Evolutionary conservation across 306 rosid genomes (phyloP).

Genomic region (Abrus pulchellus): DNA sequence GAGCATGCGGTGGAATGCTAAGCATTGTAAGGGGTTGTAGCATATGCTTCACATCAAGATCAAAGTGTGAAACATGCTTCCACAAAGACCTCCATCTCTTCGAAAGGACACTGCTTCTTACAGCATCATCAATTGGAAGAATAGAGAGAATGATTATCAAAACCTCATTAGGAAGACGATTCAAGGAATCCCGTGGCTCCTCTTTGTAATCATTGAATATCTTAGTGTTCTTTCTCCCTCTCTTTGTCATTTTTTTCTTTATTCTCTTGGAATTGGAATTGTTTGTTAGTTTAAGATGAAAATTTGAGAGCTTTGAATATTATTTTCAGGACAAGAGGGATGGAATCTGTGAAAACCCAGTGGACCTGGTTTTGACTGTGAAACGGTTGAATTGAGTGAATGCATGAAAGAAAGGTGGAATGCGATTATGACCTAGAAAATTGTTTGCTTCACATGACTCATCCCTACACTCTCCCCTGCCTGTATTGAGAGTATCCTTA

Average conservation of each 20-base stretch:
- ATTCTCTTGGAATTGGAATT: background rate
- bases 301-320: too few relatives aligned
- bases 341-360: too few relatives aligned
- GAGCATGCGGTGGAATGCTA: background rate
- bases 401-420: too few relatives aligned
- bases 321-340: too few relatives aligned
- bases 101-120: slow-evolving; percentile 13
- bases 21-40: background rate
- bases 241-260: background rate
- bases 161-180: background rate
- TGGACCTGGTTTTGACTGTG: too few relatives aligned
- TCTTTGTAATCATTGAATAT: background rate
- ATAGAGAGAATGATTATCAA: background rate
- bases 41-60: background rate
- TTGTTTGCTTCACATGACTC: too few relatives aligned
- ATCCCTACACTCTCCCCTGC: too few relatives aligned
- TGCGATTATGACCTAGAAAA: too few relatives aligned
- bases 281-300: too few relatives aligned
- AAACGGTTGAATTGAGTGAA: too few relatives aligned
- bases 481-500: too few relatives aligned
- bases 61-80: background rate
- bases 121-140: slow-evolving; percentile 2
- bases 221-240: background rate
- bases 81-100: background rate
- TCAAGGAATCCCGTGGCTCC: background rate